A percentile compares a stretch with the other conserved stretches of the same genome.
Evolutionary conservation across 768 basidiomycete species (phyloP).

Genomic region (Podaxis rugospora): DNA sequence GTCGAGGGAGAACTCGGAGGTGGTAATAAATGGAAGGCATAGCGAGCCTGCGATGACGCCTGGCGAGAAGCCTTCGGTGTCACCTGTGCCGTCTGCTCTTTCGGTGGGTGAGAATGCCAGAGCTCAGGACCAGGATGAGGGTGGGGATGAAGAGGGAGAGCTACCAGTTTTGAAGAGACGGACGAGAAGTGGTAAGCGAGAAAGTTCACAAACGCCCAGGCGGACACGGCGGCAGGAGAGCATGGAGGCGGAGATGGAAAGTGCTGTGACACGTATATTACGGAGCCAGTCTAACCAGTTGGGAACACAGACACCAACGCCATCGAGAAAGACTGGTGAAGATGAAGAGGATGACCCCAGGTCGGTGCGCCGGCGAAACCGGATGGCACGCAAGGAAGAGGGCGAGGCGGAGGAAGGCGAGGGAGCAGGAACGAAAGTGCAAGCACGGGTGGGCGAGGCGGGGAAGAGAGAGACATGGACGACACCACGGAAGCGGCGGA

Average conservation of each 20-base stretch:
- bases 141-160: slow-evolving; percentile 19
- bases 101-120: background rate
- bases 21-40: background rate
- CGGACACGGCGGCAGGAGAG: background rate
- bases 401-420: background rate
- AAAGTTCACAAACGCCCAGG: slow-evolving; percentile 8
- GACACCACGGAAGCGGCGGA: slow-evolving; percentile 1
- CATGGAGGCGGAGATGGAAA: background rate
- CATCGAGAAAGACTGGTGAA: slow-evolving; percentile 3
- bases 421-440: no score
- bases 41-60: background rate
- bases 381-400: background rate
- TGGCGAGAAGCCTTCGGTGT: background rate
- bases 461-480: background rate
- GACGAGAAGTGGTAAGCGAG: slow-evolving; percentile 5
- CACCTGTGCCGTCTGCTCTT: background rate
- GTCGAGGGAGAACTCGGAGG: background rate
- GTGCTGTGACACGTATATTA: background rate
- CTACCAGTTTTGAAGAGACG: slow-evolving; percentile 1
- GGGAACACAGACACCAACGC: background rate
- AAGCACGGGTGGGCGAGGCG: background rate
- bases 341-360: slow-evolving; percentile 7
- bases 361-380: slow-evolving; percentile 2
- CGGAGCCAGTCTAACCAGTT: background rate
- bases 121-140: slow-evolving; percentile 7